These are phyloP conservation scores for Silene uniflora DNA, from an alignment of 148 eudicot species.

Conservation along the genomic window DNA sequence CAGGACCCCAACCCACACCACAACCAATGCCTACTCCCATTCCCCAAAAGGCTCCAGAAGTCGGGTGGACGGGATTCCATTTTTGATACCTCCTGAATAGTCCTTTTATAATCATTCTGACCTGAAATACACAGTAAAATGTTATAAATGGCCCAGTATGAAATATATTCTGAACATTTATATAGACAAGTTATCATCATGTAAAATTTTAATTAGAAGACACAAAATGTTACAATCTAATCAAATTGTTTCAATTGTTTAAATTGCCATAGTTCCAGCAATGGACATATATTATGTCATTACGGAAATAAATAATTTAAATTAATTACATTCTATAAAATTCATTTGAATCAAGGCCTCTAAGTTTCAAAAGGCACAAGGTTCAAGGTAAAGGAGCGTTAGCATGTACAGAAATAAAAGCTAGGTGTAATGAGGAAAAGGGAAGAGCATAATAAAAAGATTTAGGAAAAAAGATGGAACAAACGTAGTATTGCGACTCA, in stretches of 20 bases:
- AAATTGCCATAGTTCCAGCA: no score
- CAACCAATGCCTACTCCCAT: slow-evolving; percentile 94
- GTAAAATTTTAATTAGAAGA: not conserved
- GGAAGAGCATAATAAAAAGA: no score
- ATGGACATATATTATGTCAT: no score
- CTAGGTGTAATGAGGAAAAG: no score
- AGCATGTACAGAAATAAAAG: no score
- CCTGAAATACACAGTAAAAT: slow-evolving; percentile 41
- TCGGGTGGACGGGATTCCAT: slow-evolving; percentile 99
- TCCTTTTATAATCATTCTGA: slow-evolving; percentile 78
- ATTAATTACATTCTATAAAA: no score
- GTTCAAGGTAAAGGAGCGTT: no score
- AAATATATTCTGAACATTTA: not conserved
- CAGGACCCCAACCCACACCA: slow-evolving; percentile 99
- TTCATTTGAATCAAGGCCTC: no score
- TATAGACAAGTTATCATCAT: not conserved
- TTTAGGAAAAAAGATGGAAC: no score
- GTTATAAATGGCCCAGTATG: not conserved
- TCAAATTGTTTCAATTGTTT: not conserved
- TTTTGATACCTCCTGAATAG: slow-evolving; percentile 69
- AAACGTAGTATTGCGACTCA: no score
- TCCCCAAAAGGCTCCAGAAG: slow-evolving; percentile 95
- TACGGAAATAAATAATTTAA: no score
- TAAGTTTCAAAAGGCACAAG: no score
- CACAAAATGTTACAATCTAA: not conserved